These are phyloP conservation scores for Picochlorum sp. DNA, from an alignment of 139 green algal species.

Conservation along the genomic window DNA sequence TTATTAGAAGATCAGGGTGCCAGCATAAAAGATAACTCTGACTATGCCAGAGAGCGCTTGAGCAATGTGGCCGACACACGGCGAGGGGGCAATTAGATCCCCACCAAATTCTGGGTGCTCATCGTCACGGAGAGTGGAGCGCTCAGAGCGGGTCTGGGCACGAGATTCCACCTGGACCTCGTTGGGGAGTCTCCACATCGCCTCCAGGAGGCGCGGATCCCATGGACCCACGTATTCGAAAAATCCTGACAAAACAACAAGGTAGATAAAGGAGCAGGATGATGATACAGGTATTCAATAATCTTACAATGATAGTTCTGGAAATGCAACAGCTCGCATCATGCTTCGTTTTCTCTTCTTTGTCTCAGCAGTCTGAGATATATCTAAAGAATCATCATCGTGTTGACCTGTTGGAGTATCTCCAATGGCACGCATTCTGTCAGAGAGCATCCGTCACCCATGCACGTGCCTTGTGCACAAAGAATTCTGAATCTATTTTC, in stretches of 20 bases:
- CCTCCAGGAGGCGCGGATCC: constrained; percentile 29
- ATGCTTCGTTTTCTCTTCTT: not conserved
- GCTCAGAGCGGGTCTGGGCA: constrained; percentile 4
- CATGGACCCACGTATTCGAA: too few species aligned
- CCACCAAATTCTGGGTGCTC: constrained; percentile 48
- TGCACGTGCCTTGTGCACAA: constrained; percentile 19
- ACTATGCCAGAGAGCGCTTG: constrained; percentile 29
- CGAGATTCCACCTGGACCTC: constrained; percentile 21
- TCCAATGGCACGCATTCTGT: not conserved
- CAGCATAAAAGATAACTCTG: not conserved
- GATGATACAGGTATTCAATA: too few species aligned
- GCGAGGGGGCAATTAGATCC: constrained; percentile 36
- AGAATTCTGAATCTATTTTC: constrained; percentile 24
- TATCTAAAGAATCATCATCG: not conserved
- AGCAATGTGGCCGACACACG: constrained; percentile 37
- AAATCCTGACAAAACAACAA: too few species aligned
- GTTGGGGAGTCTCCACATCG: constrained; percentile 63
- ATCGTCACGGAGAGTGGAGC: constrained; percentile 64
- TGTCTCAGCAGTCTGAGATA: not conserved
- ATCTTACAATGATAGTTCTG: too few species aligned
- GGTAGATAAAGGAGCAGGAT: too few species aligned
- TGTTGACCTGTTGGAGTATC: not conserved
- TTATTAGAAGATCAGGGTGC: constrained; percentile 7
- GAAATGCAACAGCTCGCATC: too few species aligned
- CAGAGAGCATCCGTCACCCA: constrained; percentile 6